These are phyloP conservation scores for Termitomyces bulborhizus DNA, from an alignment of 768 basidiomycete species.

Conservation along the genomic window DNA sequence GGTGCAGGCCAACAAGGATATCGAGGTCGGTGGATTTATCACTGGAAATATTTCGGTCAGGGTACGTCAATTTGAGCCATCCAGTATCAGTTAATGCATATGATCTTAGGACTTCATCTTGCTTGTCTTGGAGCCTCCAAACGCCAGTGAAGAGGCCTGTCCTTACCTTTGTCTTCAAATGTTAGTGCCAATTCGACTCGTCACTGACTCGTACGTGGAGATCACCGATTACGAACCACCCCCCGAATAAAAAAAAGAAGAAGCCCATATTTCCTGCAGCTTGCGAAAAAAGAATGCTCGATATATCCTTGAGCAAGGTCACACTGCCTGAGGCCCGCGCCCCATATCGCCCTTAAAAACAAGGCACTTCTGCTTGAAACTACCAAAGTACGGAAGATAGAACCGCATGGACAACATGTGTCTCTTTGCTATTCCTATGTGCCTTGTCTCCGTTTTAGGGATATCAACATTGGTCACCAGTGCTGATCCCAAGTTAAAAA, in stretches of 20 bases:
- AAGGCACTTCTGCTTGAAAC: too few species aligned
- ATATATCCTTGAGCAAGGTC: too few species aligned
- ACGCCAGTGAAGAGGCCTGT: conserved; percentile 20
- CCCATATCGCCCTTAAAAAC: background rate
- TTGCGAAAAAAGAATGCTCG: too few species aligned
- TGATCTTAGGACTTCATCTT: conserved; percentile 49
- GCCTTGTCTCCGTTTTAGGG: background rate
- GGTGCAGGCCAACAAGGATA: conserved; percentile 30
- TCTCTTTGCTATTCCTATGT: background rate
- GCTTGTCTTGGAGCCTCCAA: conserved; percentile 36
- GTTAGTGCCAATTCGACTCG: conserved; percentile 47
- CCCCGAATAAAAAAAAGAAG: background rate
- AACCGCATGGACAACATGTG: too few species aligned
- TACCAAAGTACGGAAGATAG: too few species aligned
- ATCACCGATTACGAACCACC: conserved; percentile 12
- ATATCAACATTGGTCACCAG: background rate
- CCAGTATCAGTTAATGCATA: background rate
- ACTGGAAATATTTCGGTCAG: conserved; percentile 37
- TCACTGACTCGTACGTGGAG: conserved; percentile 47
- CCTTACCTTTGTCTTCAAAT: conserved; percentile 34
- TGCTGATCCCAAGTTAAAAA: too few species aligned
- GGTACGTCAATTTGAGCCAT: conserved; percentile 20
- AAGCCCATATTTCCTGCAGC: background rate
- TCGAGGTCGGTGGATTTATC: conserved; percentile 39
- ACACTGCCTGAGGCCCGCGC: background rate